These are phyloP conservation scores for Termitomyces sp. DNA, from an alignment of 768 basidiomycete species.

Conservation along the genomic window DNA sequence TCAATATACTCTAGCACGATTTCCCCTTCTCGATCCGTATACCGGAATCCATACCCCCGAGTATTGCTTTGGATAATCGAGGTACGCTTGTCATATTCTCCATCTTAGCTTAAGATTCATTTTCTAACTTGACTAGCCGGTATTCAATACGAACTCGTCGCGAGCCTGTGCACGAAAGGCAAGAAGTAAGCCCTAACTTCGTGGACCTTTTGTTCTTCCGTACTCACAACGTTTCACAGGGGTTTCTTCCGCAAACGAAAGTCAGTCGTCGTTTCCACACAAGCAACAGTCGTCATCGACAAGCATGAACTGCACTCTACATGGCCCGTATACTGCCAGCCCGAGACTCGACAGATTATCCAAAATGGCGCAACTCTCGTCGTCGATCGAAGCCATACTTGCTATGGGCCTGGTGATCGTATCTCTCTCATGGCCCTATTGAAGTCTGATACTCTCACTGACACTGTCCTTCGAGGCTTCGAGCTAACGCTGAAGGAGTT, in stretches of 20 bases:
- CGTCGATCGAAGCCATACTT: conserved; percentile 72
- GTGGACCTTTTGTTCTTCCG: not conserved
- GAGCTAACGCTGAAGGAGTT: conserved; percentile 79
- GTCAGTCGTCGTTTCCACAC: conserved; percentile 61
- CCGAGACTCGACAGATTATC: conserved; percentile 60
- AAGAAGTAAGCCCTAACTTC: conserved; percentile 60
- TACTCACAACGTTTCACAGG: conserved; percentile 32
- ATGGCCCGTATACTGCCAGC: conserved; percentile 87
- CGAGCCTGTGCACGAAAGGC: conserved; percentile 79
- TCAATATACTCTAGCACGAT: conserved; percentile 56
- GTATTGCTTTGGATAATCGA: conserved; percentile 72
- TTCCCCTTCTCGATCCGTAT: conserved; percentile 89
- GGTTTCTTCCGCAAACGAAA: conserved; percentile 82
- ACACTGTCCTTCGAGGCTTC: conserved; percentile 77
- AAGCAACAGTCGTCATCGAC: conserved; percentile 76
- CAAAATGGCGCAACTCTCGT: conserved; percentile 73
- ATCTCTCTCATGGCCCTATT: conserved; percentile 70
- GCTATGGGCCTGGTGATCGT: conserved; percentile 85
- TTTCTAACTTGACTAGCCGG: conserved; percentile 48
- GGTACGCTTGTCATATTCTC: conserved; percentile 36
- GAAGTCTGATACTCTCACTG: conserved; percentile 64
- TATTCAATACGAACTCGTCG: conserved; percentile 87
- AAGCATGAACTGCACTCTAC: conserved; percentile 93
- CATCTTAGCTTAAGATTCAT: not conserved
- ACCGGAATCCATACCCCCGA: conserved; percentile 90